Percentiles rank a stretch among this genome's conserved stretches.
Evolutionary conservation across 495 filamentous ascomycete genomes (phyloP).

Genomic region (Pseudevernia furfuracea): DNA sequence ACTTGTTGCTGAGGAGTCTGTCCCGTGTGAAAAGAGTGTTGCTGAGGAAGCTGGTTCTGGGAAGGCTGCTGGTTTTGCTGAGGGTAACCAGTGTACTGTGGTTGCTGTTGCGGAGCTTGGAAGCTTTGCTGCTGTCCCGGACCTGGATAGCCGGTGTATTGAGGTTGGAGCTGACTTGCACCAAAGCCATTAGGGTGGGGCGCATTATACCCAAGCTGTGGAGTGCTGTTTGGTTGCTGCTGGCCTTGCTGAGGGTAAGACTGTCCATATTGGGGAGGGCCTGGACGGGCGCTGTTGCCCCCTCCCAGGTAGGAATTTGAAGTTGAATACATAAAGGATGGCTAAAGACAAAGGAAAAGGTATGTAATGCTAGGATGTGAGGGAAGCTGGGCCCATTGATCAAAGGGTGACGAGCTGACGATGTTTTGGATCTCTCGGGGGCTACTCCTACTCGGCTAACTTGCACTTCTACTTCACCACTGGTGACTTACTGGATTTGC

Average conservation of each 20-base stretch:
- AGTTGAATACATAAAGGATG: constrained; percentile 67
- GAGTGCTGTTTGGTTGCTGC: constrained; percentile 37
- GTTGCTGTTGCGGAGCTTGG: constrained; percentile 56
- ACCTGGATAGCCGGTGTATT: constrained; percentile 47
- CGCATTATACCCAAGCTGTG: constrained; percentile 35
- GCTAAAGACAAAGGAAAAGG: not conserved
- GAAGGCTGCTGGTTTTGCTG: constrained; percentile 32
- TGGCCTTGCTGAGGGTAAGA: constrained; percentile 49
- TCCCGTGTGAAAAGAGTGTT: constrained; percentile 36
- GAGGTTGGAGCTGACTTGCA: constrained; percentile 35
- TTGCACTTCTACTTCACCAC: too few species aligned
- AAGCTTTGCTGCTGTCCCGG: constrained; percentile 51
- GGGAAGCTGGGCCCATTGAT: not conserved
- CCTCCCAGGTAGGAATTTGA: constrained; percentile 77
- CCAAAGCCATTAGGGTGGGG: constrained; percentile 47
- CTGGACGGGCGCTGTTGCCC: constrained; percentile 65
- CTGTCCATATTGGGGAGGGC: constrained; percentile 53
- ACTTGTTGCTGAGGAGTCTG: constrained; percentile 44
- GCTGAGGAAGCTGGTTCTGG: constrained; percentile 29
- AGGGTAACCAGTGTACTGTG: constrained; percentile 51
- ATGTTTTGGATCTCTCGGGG: not conserved
- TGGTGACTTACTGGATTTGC: not conserved
- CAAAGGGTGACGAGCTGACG: constrained; percentile 4
- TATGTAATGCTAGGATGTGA: not conserved
- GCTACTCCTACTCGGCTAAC: not conserved